Evolutionary conservation across 345 rosid genomes (phyloP).

Genomic region (Excoecaria cochinchinensis): DNA sequence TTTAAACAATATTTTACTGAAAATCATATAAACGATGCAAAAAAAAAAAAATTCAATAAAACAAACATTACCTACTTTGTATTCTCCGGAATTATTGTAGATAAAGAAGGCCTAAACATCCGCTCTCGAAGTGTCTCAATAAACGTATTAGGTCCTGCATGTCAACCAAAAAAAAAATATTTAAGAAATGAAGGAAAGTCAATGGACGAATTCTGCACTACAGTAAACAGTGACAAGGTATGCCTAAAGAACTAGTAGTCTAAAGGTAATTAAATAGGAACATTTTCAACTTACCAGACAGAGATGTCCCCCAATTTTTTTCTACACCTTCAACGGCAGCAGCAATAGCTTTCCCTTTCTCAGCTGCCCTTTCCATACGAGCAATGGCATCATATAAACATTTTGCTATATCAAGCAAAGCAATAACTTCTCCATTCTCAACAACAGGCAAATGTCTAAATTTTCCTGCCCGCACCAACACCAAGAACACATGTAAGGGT

Average conservation of each 20-base stretch:
- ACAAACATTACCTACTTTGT: conserved; percentile 94
- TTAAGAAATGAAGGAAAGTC: not conserved
- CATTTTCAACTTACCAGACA: conserved; percentile 56
- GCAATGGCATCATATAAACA: conserved; percentile 98
- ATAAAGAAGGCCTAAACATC: conserved; percentile 90
- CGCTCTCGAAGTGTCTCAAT: conserved; percentile 88
- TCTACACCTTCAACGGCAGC: conserved; percentile 99
- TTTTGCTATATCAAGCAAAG: conserved; percentile 93
- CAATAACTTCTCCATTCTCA: conserved; percentile 98
- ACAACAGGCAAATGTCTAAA: conserved; percentile 99
- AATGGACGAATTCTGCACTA: not conserved
- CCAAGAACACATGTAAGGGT: conserved; percentile 13
- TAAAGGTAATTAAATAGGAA: not conserved
- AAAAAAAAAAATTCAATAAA: conserved; percentile 21
- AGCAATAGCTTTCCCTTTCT: conserved; percentile 98
- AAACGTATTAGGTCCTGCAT: conserved; percentile 75
- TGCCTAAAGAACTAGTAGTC: not conserved
- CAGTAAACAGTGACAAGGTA: not conserved
- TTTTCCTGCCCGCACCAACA: conserved; percentile 55
- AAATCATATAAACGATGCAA: not conserved
- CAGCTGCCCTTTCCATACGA: conserved; percentile 99
- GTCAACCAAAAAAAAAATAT: conserved; percentile 16
- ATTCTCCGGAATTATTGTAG: conserved; percentile 80
- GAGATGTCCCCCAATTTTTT: conserved; percentile 80
- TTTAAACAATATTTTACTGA: not conserved